Evolutionary conservation across 2,329 filamentous ascomycete species (phyloP), one percentile per base, ranked within the genome.

Genomic region (Verruconis gallopava): DNA sequence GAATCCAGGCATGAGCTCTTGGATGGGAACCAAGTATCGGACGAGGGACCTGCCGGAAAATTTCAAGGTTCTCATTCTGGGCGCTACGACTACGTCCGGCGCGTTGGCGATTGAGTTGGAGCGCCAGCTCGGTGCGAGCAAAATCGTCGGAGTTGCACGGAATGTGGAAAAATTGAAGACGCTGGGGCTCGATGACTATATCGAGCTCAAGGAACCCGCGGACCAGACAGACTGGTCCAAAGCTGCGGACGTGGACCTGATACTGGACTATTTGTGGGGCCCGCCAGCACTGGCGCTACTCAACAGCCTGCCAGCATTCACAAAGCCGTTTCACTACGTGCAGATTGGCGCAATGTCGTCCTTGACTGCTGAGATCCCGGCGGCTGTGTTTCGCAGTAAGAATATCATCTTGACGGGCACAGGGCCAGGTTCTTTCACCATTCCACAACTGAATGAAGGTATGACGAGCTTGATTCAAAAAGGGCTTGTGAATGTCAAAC

Each of bases 251-350:
- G 65, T 66, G 21, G 71, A 77, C 46, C 61, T 76, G 2, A 62
- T 77, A 3, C 56, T 77, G 1, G 72, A 77, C 50, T 77, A 75
- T 49, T 55, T 77, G 5, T 75, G 71, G 53, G 73, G 72, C 0
- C 56, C 61, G 0, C 59, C 65, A 13, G 54, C 64, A 0, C 48
- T 59, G 9, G 61, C 63, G 4, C 53, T 69, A 6, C 55, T 75
- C 5, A 49, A 53, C 4, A 61, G 60, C 3, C 50, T 72, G 14
- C 33, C 33, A 6, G 59, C 55, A 25, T 57, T 61, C 1, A 53
- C 52, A 21, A 61, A 58, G n/a, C 60, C 66, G 0, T 59, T 72
- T 18, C 69, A 73, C 44, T 73, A 69, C 51, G 64, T 75, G 9
- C 65, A 69, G 40, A 68, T 75, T 42, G 72, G 72, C 4, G 55